Base-by-base conservation (phyloP, 2,329 filamentous ascomycete species). In the Pseudogymnoascus sp. region DNA sequence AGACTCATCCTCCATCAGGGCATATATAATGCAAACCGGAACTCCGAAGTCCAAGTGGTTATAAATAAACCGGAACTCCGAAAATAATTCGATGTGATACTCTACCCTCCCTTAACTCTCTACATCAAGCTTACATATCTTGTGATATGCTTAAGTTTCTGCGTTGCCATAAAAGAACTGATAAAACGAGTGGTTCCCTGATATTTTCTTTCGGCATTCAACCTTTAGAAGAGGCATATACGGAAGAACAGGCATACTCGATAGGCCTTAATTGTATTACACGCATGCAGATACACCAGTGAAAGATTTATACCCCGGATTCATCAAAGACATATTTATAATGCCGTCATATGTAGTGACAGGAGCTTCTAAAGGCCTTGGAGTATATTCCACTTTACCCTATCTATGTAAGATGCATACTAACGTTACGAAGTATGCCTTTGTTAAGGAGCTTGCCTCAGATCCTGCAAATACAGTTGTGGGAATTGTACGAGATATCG, bases 401-500 rank as follows among this genome's bases (percentile, higher is more conserved):
- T 37, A 40, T 3, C 15, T 17, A 56, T 53, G 15, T 53, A 31
- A 17, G 46, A 31, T 50, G 10, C n/a, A 17, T 31, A 53, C 26
- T 53, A 31, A 53, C 46, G 23, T 19, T 59, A 17, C 29, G n/a
- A 40, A 82, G 81, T 82, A 75, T 59, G 80, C 76, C 63, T 79
- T 83, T 67, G 63, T 83, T 37, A 70, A 70, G 21, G 72, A 79
- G 21, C 64, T 81, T 4, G 80, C 81, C 0, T 67, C 68, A 19
- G 70, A 80, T 64, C 69, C 75, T 3, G 62, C 68, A 10, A 80
- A 80, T 65, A 69, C 70, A 0, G 75, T 82, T 46, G 69, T 82
- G 56, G 79, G 79, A 4, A 69, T 81, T 0, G 79, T 79, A 19
- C 78, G 80, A 23, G 68, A 82, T 72, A 82, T 80, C 65, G 63